Base-by-base conservation (phyloP, 371 early-diverging fungal genomes). In the Fennellomyces sp. region DNA sequence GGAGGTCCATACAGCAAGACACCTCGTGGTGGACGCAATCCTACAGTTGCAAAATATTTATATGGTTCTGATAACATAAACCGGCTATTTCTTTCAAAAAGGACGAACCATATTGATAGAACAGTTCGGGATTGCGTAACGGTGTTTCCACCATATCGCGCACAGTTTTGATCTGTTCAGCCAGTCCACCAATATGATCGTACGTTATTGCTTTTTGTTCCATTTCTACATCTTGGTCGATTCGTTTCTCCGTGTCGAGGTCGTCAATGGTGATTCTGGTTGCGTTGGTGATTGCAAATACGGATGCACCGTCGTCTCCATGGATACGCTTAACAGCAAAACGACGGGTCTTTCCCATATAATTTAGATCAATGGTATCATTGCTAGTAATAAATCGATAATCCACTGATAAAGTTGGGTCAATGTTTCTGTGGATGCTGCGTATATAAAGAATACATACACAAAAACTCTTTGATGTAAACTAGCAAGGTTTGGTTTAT, bases 1-100 rank as follows among this genome's bases (percentile, higher is more conserved):
- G 99, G 97, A 39, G 98, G 98, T 0, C 99, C 99, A 70, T 91
- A 96, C 3, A 99, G 70, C 25, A 98, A 73, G 0, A 96, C 89
- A 5, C 97, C 98, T 39, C 90, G 81, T 21, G 95, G 97, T 31
- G 96, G 94, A 62, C 78, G 85, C n/a, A 95, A 26, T 4, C 69
- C 70, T 66, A 52, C 60, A 61, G 5, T 38, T 67, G 65, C 51
- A 61, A 67, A 69, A 63, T 56, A 65, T 65, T 29, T 25, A 19
- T 15, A 49, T 11, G 54, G 3, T 5, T 25, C 7, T 11, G 13
- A 42, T 2, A 56, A 17, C 4, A 25, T 28, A 27, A 29, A 19
- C 7, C 13, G 12, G 4, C 2, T 25, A 11, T 4, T 21, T 45
- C n/a, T 19, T 17, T 12, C 10, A 29, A 3, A 0, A 8, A 25